A percentile compares a stretch with the other conserved stretches of the same genome.
Conservation (phyloP, 2,329 filamentous ascomycete genomes). For the Colletotrichum magnum region DNA sequence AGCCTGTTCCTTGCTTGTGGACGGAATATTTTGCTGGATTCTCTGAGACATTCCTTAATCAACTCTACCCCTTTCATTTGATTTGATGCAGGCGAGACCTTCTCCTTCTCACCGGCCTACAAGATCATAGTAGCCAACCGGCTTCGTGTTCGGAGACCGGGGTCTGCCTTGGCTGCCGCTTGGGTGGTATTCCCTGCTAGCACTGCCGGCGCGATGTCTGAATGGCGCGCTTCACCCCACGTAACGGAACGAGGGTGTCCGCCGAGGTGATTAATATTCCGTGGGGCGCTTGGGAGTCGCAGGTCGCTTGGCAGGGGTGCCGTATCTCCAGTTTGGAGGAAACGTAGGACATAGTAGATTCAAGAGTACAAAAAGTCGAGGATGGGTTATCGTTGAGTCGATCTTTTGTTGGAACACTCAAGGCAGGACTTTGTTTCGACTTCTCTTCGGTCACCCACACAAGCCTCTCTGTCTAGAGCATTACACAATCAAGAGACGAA, state of each 20-base stretch:
- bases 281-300: conserved; percentile 29
- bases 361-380: conserved; percentile 1
- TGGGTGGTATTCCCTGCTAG: too few relatives aligned
- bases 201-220: background rate
- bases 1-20: too few relatives aligned
- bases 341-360: background rate
- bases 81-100: too few relatives aligned
- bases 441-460: background rate
- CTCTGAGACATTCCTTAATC: too few relatives aligned
- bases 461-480: background rate
- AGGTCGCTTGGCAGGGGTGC: background rate
- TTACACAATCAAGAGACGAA: background rate
- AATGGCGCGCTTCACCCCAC: conserved; percentile 15
- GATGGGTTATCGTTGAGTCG: background rate
- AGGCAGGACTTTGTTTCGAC: background rate
- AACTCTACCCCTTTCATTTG: too few relatives aligned
- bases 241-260: conserved; percentile 5
- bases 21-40: too few relatives aligned
- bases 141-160: too few relatives aligned
- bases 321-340: background rate
- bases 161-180: too few relatives aligned
- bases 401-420: background rate
- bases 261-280: conserved; percentile 30
- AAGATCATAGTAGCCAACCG: too few relatives aligned
- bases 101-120: too few relatives aligned